Conservation (phyloP, 345 rosid genomes). For the Cochlearia excelsa region DNA sequence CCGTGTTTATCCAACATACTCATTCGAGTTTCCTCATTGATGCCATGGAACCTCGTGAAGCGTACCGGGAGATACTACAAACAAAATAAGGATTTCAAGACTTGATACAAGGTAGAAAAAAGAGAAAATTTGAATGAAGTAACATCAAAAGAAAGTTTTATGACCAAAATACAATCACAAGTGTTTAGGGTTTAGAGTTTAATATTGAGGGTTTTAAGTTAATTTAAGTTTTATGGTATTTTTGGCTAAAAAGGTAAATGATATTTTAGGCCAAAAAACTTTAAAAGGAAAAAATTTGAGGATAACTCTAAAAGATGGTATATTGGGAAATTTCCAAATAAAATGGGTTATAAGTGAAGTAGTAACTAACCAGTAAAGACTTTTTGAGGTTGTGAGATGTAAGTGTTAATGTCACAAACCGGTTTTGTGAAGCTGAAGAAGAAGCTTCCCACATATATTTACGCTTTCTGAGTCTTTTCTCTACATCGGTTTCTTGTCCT, state of each 20-base stretch:
- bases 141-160: no score
- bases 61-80: neutral
- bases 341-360: neutral
- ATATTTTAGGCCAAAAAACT: no score
- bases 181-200: no score
- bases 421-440: constrained; percentile 13
- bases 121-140: no score
- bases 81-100: neutral
- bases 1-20: constrained; percentile 16
- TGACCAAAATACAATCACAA: no score
- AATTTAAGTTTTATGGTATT: no score
- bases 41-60: constrained; percentile 14
- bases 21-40: constrained; percentile 6
- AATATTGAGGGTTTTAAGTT: no score
- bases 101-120: neutral
- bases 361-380: constrained; percentile 11
- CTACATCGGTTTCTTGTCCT: neutral
- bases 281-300: neutral
- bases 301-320: no score
- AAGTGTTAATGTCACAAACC: constrained; percentile 17
- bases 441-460: neutral
- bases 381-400: neutral
- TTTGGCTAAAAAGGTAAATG: no score
- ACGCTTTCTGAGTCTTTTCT: neutral
- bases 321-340: no score